Evolutionary conservation across 2,329 filamentous ascomycete species (phyloP), one percentile per base, ranked within the genome.

Genomic region (Alternaria sp.): DNA sequence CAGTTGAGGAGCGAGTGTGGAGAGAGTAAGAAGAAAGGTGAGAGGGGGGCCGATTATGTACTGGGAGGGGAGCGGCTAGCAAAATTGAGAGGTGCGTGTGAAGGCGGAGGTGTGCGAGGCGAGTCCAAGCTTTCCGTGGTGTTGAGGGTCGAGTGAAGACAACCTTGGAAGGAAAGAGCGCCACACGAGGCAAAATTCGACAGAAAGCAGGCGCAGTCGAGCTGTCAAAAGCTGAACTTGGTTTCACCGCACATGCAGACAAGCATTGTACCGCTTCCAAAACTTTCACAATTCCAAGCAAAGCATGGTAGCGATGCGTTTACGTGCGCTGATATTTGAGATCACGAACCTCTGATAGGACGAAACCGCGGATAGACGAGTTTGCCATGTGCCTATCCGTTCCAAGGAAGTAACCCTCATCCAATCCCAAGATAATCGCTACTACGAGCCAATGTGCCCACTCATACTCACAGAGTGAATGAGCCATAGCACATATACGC

Each of bases 61-160:
- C 8, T 23, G 10, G 43, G 12, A 7, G 8, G 32, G 6, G 46
- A 13, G 50, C 25, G 15, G 4, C 19, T 56, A 30, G 40, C 23
- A 12, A 28, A 15, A 13, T 30, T 32, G 5, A 15, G 5, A 9
- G 19, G 19, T 15, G 21, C 12, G 19, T 56, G 32, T 56, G 28
- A 28, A 46, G 44, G 12, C 45, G 30, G 8, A 17, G 43, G 17
- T 36, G 28, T 59, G 30, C 23, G 45, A 46, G 12, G 30, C 23
- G 45, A 46, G n/a, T 26, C 25, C n/a, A 19, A 50, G 36, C 45
- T 32, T 56, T 56, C 5, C 30, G 30, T 43, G 15, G 54, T 44
- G 36, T 52, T 51, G 59, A 44, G 26, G 19, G 55, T 28, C 12
- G 26, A 51, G 54, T 61, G 58, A 61, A 61, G 36, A 36, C 30